Evolutionary conservation across 306 rosid genomes (phyloP).

Genomic region (Vigna trinervia): DNA sequence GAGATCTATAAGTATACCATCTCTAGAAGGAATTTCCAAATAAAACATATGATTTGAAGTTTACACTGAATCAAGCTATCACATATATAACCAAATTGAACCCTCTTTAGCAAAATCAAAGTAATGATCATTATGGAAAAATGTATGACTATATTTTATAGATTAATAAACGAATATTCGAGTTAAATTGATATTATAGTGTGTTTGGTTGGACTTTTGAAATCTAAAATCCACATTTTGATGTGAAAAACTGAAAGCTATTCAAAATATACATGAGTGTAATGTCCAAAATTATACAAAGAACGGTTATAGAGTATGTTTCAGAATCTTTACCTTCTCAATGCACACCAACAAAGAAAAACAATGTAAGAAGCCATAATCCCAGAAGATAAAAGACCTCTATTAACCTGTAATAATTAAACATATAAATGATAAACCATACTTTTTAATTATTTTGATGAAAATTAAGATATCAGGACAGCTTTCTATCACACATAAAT

Average conservation of each 20-base stretch:
- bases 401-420: constrained; percentile 68
- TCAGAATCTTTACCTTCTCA: constrained; percentile 66
- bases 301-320: too few relatives aligned
- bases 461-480: too few relatives aligned
- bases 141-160: too few relatives aligned
- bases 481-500: too few relatives aligned
- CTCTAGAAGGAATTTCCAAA: constrained; percentile 25
- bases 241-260: too few relatives aligned
- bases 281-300: too few relatives aligned
- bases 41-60: not conserved
- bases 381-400: constrained; percentile 89
- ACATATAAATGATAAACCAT: constrained; percentile 14
- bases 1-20: constrained; percentile 20
- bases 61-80: not conserved
- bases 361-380: constrained; percentile 88
- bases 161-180: too few relatives aligned
- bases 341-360: constrained; percentile 89
- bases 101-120: not conserved
- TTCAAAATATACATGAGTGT: too few relatives aligned
- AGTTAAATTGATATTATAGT: too few relatives aligned
- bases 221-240: too few relatives aligned
- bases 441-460: not conserved
- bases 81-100: not conserved
- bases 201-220: too few relatives aligned
- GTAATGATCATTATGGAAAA: not conserved